Evolutionary conservation across 208 protist species (phyloP).

Genomic region (Polymyxa betae): DNA sequence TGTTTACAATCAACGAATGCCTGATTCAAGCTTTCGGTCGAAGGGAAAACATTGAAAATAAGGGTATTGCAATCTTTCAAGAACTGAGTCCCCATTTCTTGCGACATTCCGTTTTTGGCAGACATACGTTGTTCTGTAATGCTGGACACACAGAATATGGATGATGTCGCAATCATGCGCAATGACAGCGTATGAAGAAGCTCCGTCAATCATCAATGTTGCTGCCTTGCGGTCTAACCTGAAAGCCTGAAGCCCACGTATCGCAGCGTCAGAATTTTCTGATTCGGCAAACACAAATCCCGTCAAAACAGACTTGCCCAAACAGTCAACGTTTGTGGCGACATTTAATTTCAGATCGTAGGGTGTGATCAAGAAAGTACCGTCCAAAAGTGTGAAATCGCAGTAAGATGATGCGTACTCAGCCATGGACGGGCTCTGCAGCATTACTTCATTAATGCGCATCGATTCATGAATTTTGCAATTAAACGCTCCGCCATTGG

Average conservation of each 20-base stretch:
- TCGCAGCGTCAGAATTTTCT: not conserved
- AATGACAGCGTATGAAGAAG: not conserved
- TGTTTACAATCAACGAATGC: too few relatives aligned
- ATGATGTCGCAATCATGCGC: not conserved
- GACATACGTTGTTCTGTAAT: not conserved
- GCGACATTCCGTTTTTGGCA: not conserved
- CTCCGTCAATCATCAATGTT: not conserved
- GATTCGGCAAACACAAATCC: not conserved
- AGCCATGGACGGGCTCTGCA: not conserved
- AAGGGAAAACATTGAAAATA: too few relatives aligned
- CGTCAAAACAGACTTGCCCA: not conserved
- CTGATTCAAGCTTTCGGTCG: too few relatives aligned
- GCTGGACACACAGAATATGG: not conserved
- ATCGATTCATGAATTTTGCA: not conserved
- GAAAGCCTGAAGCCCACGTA: not conserved
- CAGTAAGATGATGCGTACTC: not conserved
- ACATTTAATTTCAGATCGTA: not conserved
- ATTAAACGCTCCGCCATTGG: not conserved
- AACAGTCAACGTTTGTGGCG: not conserved
- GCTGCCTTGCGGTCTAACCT: not conserved
- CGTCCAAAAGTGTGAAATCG: not conserved
- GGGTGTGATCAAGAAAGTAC: not conserved
- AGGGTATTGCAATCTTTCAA: too few relatives aligned
- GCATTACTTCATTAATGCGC: not conserved
- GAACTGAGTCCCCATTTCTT: too few relatives aligned